phyloP scores from a whole-genome alignment of 371 early-diverging fungal species.

The Mortierella sp. region DNA sequence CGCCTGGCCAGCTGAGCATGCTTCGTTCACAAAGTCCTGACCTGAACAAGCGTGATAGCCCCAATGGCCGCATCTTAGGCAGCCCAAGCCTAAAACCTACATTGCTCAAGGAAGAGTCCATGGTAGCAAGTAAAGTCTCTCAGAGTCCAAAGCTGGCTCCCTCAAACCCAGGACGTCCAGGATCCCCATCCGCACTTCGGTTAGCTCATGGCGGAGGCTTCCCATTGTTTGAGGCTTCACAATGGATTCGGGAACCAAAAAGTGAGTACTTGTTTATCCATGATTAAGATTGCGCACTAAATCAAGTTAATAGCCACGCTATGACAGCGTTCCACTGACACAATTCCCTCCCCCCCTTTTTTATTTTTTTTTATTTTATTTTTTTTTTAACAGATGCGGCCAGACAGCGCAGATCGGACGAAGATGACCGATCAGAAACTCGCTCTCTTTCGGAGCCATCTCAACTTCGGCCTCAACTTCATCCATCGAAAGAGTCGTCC shows the following conservation, averaged over 20 bases:
- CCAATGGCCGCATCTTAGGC: conserved; percentile 23
- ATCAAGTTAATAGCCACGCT: too few relatives aligned
- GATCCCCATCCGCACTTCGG: conserved; percentile 17
- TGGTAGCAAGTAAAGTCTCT: conserved; percentile 11
- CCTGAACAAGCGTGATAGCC: conserved; percentile 8
- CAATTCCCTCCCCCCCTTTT: too few relatives aligned
- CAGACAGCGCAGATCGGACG: conserved; percentile 15
- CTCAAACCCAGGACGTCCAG: conserved; percentile 5
- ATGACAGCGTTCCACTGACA: too few relatives aligned
- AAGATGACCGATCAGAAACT: conserved; percentile 6
- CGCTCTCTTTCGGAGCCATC: conserved; percentile 12
- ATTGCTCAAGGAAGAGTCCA: conserved; percentile 8
- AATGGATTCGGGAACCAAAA: conserved; percentile 13
- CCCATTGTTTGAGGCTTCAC: conserved; percentile 17
- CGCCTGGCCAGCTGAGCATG: conserved; percentile 33
- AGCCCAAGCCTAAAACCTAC: conserved; percentile 37
- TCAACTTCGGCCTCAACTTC: conserved; percentile 15
- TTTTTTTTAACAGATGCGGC: not conserved
- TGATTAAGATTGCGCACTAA: too few relatives aligned
- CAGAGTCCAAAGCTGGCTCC: conserved; percentile 24
- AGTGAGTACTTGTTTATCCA: conserved; percentile 14
- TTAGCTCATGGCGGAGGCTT: conserved; percentile 2
- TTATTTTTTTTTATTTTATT: not conserved
- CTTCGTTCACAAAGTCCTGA: conserved; percentile 36
- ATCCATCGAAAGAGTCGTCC: conserved; percentile 32